Base-by-base conservation (phyloP, 164 flowering plant species). In the Euptelea pleiosperma region DNA sequence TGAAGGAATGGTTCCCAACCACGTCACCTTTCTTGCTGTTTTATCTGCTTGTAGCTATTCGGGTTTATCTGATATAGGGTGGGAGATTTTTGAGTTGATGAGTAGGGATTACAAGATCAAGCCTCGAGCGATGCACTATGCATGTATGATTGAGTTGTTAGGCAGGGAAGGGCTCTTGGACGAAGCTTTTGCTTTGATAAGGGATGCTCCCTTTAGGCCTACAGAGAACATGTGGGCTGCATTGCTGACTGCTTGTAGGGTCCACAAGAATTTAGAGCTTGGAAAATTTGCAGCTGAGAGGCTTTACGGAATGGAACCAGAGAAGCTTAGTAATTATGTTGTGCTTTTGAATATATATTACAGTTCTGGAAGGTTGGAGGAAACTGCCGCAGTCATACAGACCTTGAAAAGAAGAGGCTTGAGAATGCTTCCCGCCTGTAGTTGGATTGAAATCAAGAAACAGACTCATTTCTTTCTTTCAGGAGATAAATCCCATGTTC, bases 201-300 rank as follows among this genome's bases (percentile, higher is more conserved):
- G 68, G 65, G 78, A 74, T 41, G 84, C 84, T 44, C 93, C 96
- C 1, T 80, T 82, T 57, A 63, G 63, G 54, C 85, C 93, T 12
- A 86, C 86, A 0, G 65, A 68, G 39, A 88, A 86, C 48, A 88
- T 88, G 93, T 91, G 97, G 96, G 91, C 89, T 46, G 91, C 97
- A 29, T 71, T 86, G 67, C 72, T 91, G 45, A 86, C 83, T 45
- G 93, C 96, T 47, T 84, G 87, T 64, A 71, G 96, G 65, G 66
- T 79, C 49, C 83, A 86, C 62, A 79, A 74, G 64, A 80, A 91
- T 55, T 58, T 84, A 3, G 86, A 79, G 68, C 86, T 91, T 14
- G 97, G 96, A 11, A 84, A 76, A 70, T 75, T 80, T 58, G 93
- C 97, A 12, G 97, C 97, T 4, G 89, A 91, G 73, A 81, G 76